Percentiles rank a stretch among this genome's conserved stretches.
Conservation (phyloP, 768 basidiomycete genomes). For the Tubosaeta brunneosetosa region DNA sequence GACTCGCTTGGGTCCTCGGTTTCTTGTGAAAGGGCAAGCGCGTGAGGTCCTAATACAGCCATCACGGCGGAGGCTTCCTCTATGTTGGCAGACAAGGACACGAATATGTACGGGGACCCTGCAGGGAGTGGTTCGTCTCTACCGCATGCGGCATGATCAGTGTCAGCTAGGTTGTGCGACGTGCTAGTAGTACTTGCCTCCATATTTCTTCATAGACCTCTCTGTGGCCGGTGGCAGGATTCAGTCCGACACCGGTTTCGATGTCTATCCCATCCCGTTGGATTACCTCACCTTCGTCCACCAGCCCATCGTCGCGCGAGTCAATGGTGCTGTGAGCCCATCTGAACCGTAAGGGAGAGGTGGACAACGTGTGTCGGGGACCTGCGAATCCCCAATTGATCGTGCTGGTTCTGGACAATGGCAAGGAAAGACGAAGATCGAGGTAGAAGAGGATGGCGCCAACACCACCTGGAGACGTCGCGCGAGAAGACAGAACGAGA, state of each 20-base stretch:
- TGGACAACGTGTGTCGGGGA: slow-evolving; percentile 19
- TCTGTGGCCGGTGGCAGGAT: slow-evolving; percentile 18
- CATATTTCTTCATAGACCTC: slow-evolving; percentile 22
- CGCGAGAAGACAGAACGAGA: slow-evolving; percentile 26
- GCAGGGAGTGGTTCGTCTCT: slow-evolving; percentile 19
- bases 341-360: slow-evolving; percentile 9
- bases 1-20: neutral
- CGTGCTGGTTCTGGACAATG: slow-evolving; percentile 11
- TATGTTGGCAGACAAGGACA: slow-evolving; percentile 13
- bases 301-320: slow-evolving; percentile 10
- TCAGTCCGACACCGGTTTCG: slow-evolving; percentile 21
- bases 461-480: slow-evolving; percentile 13
- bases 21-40: slow-evolving; percentile 19
- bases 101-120: slow-evolving; percentile 18
- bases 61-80: slow-evolving; percentile 16
- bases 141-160: neutral
- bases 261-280: slow-evolving; percentile 20
- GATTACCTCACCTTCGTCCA: slow-evolving; percentile 18
- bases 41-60: slow-evolving; percentile 23
- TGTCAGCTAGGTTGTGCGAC: too few species aligned
- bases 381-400: slow-evolving; percentile 25
- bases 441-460: slow-evolving; percentile 21
- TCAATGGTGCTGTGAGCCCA: slow-evolving; percentile 22
- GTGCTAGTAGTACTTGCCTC: slow-evolving; percentile 8
- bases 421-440: slow-evolving; percentile 25